Evolutionary conservation across 371 early-diverging fungal genomes (phyloP), one percentile per base, ranked within the genome.

Genomic region (Fennellomyces sp.): DNA sequence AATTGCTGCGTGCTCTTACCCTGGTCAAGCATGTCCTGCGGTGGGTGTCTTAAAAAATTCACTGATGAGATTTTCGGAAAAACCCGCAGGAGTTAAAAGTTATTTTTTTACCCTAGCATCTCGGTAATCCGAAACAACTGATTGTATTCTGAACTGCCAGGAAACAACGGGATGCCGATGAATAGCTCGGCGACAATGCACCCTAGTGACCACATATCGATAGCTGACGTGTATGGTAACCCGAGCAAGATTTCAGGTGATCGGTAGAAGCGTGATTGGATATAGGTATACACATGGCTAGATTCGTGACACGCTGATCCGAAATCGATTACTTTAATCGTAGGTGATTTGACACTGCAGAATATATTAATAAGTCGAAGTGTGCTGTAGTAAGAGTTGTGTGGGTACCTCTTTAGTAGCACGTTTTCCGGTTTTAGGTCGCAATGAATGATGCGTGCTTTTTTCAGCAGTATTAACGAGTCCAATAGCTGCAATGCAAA

Each of bases 171-270:
- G 2, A 94, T 75, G 0, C 97, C 97, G 4, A 96, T 73, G 63
- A 92, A 95, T 26, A 99, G 79, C 70, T 99, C 99, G 1, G 96
- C 98, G 17, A 97, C 94, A 60, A 99, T 96, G 71, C 99, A 99
- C 0, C 99, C 99, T 6, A 98, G 78, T 3, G 98, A 95, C 99
- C 99, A 99, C 88, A 99, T 97, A 70, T 99, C 99, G 39, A 97
- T 96, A n/a, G 94, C 82, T 29, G 95, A 88, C 3, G 95, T 90
- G 77, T 98, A 94, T 55, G 94, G 91, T 29, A 97, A 74, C 0
- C 97, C 99, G 10, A 99, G 77, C 7, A 99, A 72, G 0, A 99
- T 96, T 73, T 99, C 99, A 4, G 99, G 99, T 15, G 95, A 91
- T 51, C 99, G 86, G 66, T 99, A 99, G 76, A 97, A 99, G 30